phyloP scores from a whole-genome alignment of 2,329 filamentous ascomycete species.

The Colletotrichum acutatum region DNA sequence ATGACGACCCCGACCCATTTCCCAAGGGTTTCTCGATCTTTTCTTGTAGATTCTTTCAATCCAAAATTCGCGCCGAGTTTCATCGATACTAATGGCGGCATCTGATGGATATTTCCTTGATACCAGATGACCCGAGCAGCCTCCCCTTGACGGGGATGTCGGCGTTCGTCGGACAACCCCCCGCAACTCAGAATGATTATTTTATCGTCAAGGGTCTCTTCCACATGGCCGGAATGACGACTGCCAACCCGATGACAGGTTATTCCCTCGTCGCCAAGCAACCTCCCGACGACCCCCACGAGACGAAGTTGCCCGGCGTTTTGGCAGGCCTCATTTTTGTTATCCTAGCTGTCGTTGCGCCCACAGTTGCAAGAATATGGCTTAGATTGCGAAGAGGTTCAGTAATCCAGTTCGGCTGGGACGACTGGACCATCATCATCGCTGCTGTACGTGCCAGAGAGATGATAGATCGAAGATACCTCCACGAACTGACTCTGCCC shows the following conservation, averaged over 20 bases:
- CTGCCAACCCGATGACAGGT: conserved; percentile 37
- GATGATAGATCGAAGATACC: conserved; percentile 8
- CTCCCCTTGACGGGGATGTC: conserved; percentile 22
- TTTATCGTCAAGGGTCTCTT: conserved; percentile 24
- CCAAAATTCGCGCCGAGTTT: neutral
- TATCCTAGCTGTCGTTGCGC: conserved; percentile 41
- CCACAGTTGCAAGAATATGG: conserved; percentile 42
- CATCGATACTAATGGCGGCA: conserved; percentile 13
- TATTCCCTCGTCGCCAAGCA: conserved; percentile 37
- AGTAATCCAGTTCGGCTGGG: conserved; percentile 44
- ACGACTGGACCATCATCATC: conserved; percentile 47
- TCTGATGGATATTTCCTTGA: conserved; percentile 2
- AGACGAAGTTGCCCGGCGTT: conserved; percentile 41
- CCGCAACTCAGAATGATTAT: conserved; percentile 26
- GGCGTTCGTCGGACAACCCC: conserved; percentile 26
- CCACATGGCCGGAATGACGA: conserved; percentile 28
- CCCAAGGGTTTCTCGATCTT: neutral
- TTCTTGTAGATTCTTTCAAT: neutral
- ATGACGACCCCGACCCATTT: neutral
- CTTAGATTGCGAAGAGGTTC: conserved; percentile 39
- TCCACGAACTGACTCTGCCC: neutral
- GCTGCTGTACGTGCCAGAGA: conserved; percentile 41
- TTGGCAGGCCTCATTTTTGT: conserved; percentile 43
- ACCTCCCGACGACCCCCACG: conserved; percentile 37
- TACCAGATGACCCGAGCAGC: conserved; percentile 6